Percentiles rank a stretch among this genome's conserved stretches.
Conservation (phyloP, 148 eudicot species). For the Chenopodium suecicum region DNA sequence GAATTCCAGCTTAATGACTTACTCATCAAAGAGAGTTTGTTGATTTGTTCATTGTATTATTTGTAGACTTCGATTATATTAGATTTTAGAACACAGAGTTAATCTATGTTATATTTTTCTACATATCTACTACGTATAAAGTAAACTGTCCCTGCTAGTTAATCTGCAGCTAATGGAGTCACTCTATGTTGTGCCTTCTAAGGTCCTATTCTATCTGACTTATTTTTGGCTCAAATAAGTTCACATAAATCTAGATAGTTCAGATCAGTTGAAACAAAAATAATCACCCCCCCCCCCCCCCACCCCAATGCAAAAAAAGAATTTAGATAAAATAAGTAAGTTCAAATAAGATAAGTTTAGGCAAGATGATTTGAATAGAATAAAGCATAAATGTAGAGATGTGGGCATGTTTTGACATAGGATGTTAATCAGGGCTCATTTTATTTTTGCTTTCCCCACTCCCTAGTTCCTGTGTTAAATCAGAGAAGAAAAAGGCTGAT, state of each 20-base stretch:
- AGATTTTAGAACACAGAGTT: not conserved
- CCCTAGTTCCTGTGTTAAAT: not conserved
- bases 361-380: no score
- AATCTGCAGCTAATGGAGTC: not conserved
- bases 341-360: no score
- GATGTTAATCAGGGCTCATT: constrained; percentile 1
- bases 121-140: not conserved
- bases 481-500: not conserved
- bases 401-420: not conserved
- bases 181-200: not conserved
- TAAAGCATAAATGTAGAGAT: not conserved
- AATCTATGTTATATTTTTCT: not conserved
- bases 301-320: no score
- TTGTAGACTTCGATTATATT: not conserved
- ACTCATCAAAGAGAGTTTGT: not conserved
- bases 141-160: not conserved
- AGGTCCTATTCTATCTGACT: no score
- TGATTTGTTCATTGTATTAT: not conserved
- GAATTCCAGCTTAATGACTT: not conserved
- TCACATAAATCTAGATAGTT: no score
- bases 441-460: not conserved
- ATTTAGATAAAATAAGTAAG: no score
- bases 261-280: no score
- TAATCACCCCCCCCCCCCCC: no score
- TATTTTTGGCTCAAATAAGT: no score